Evolutionary conservation across 1,139 yeast species (phyloP).

Genomic region (Nakaseomyces glabratus): DNA sequence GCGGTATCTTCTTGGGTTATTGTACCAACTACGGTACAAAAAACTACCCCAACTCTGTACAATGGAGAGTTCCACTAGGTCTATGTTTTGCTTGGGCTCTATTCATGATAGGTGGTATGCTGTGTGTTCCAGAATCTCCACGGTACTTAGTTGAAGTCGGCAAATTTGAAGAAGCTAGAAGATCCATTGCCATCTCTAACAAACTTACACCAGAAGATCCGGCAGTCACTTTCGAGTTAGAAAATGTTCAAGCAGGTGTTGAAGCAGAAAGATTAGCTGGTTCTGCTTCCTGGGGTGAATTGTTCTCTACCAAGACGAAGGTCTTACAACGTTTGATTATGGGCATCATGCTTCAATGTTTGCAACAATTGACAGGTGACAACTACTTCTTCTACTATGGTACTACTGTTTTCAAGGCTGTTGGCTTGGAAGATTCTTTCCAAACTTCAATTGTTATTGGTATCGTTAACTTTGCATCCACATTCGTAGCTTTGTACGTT

Average conservation of each 20-base stretch:
- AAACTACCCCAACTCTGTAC: constrained; percentile 37
- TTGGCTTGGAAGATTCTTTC: constrained; percentile 60
- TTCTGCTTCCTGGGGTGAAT: constrained; percentile 32
- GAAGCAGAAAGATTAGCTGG: constrained; percentile 36
- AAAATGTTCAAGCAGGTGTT: constrained; percentile 51
- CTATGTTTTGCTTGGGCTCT: constrained; percentile 36
- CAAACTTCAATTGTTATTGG: constrained; percentile 65
- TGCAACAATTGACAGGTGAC: constrained; percentile 69
- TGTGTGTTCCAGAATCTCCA: constrained; percentile 67
- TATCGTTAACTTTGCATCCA: constrained; percentile 63
- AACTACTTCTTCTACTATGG: constrained; percentile 73
- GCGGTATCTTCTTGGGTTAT: constrained; percentile 54
- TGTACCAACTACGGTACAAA: constrained; percentile 49
- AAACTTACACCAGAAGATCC: constrained; percentile 36
- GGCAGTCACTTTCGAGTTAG: constrained; percentile 47
- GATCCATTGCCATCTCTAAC: constrained; percentile 37
- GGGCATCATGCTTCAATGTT: constrained; percentile 53
- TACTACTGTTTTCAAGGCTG: constrained; percentile 62
- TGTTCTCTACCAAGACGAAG: constrained; percentile 27
- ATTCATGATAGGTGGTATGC: constrained; percentile 42
- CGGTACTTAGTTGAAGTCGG: constrained; percentile 51
- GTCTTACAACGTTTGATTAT: constrained; percentile 51
- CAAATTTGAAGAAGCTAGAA: constrained; percentile 46
- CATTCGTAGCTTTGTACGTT: constrained; percentile 52
- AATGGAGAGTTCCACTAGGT: constrained; percentile 55